Percentiles rank a stretch among this genome's conserved stretches.
phyloP scores from a whole-genome alignment of 208 protist genomes.

The Wallacemonas collosoma region DNA sequence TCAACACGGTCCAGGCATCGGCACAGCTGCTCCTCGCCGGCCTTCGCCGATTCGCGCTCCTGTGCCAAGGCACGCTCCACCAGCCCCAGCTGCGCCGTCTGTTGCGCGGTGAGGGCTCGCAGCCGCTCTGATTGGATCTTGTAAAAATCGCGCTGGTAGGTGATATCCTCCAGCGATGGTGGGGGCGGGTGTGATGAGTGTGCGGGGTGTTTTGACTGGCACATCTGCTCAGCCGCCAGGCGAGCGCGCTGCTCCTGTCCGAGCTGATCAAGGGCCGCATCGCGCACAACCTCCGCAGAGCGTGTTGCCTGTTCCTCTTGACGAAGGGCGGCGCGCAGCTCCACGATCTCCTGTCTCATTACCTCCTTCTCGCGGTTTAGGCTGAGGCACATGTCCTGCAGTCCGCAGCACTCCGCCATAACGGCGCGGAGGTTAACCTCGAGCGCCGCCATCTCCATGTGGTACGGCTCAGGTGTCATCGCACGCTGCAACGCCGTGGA shows the following conservation, averaged over 20 bases:
- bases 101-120: slow-evolving; percentile 19
- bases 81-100: slow-evolving; percentile 26
- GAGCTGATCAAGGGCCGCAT: slow-evolving; percentile 22
- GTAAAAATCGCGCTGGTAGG: slow-evolving; percentile 70
- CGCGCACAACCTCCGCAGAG: slow-evolving; percentile 23
- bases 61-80: slow-evolving; percentile 28
- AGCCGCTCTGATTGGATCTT: slow-evolving; percentile 57
- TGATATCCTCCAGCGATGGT: slow-evolving; percentile 26
- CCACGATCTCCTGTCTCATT: slow-evolving; percentile 41
- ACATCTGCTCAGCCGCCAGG: slow-evolving; percentile 25
- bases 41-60: slow-evolving; percentile 28
- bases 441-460: slow-evolving; percentile 41
- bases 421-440: slow-evolving; percentile 51
- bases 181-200: not conserved
- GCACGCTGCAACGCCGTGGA: not conserved
- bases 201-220: not conserved
- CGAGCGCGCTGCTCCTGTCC: slow-evolving; percentile 24
- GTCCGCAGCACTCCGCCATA: slow-evolving; percentile 37
- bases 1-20: slow-evolving; percentile 38
- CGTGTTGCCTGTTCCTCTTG: slow-evolving; percentile 22
- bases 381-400: slow-evolving; percentile 35
- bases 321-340: slow-evolving; percentile 38
- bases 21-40: slow-evolving; percentile 43
- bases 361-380: slow-evolving; percentile 37
- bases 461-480: slow-evolving; percentile 28